A percentile compares a stretch with the other conserved stretches of the same genome.
These are phyloP conservation scores for Amoebophrya sp. DNA, from an alignment of 169 alveolate species.

Conservation along the genomic window DNA sequence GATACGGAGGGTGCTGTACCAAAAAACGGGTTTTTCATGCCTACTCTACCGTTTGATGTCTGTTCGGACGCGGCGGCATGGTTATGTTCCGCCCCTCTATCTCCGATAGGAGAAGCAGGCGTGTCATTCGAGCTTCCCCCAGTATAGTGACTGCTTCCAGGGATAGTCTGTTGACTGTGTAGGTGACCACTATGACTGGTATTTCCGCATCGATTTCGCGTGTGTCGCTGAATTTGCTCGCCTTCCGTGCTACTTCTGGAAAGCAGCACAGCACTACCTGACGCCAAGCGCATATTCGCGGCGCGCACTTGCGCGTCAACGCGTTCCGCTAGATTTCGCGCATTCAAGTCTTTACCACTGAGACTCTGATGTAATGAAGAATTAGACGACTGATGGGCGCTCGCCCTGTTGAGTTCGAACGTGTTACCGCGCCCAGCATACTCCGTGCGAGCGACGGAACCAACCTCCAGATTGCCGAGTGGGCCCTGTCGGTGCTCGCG, in stretches of 20 bases:
- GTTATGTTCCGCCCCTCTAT: not conserved
- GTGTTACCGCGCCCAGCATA: too few relatives aligned
- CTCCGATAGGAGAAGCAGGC: not conserved
- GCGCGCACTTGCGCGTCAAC: not conserved
- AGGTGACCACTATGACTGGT: not conserved
- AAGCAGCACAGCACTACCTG: too few relatives aligned
- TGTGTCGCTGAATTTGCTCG: not conserved
- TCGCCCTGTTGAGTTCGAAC: not conserved
- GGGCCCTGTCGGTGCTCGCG: not conserved
- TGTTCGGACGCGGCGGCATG: not conserved
- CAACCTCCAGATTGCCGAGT: not conserved
- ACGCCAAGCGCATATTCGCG: too few relatives aligned
- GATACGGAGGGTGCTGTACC: not conserved
- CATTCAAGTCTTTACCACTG: not conserved
- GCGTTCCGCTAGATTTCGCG: not conserved
- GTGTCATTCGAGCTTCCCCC: not conserved
- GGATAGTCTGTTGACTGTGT: too few relatives aligned
- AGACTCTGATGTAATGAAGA: not conserved
- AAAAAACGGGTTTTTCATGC: not conserved
- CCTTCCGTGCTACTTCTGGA: not conserved
- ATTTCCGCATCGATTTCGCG: not conserved
- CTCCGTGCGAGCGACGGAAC: not conserved
- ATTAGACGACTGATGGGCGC: not conserved
- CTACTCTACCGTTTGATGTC: not conserved
- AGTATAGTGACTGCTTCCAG: not conserved